Percentiles rank a stretch among this genome's conserved stretches.
Evolutionary conservation across 1,139 yeast genomes (phyloP).

Genomic region (Groenewaldozyma auringiensis): DNA sequence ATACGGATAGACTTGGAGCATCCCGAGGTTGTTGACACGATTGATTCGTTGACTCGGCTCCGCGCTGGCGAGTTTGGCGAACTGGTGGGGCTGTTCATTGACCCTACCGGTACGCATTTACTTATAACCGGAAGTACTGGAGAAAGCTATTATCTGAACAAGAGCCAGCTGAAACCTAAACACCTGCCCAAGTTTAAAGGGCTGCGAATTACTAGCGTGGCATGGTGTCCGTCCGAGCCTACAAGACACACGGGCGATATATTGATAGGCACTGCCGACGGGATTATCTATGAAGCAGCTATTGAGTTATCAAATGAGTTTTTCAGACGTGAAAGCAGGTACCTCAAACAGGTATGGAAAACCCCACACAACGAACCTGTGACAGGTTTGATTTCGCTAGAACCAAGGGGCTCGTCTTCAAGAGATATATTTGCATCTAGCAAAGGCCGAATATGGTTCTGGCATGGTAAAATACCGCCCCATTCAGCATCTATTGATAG

Average conservation of each 20-base stretch:
- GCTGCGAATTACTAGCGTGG: conserved; percentile 35
- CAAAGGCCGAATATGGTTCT: conserved; percentile 36
- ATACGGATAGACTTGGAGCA: conserved; percentile 47
- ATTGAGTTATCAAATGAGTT: conserved; percentile 41
- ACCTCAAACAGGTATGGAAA: conserved; percentile 36
- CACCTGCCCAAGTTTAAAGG: conserved; percentile 39
- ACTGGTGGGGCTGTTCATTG: conserved; percentile 38
- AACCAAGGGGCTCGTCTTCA: conserved; percentile 15
- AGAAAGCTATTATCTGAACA: conserved; percentile 41
- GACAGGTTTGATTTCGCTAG: conserved; percentile 31
- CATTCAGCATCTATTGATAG: conserved; percentile 20
- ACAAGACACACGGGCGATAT: conserved; percentile 39
- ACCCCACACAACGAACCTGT: conserved; percentile 26
- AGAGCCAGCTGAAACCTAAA: conserved; percentile 33
- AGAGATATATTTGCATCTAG: conserved; percentile 31
- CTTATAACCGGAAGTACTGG: conserved; percentile 39
- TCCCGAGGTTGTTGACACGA: conserved; percentile 45
- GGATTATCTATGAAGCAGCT: conserved; percentile 39
- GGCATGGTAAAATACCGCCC: conserved; percentile 29
- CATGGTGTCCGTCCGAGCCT: conserved; percentile 38
- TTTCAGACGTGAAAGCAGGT: conserved; percentile 37
- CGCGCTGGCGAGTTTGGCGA: conserved; percentile 23
- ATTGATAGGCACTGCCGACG: conserved; percentile 43
- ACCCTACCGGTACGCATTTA: conserved; percentile 44
- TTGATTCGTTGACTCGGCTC: conserved; percentile 26